Base-by-base conservation (phyloP, 1,284 basidiomycete genomes). In the Athelia psychrophila region DNA sequence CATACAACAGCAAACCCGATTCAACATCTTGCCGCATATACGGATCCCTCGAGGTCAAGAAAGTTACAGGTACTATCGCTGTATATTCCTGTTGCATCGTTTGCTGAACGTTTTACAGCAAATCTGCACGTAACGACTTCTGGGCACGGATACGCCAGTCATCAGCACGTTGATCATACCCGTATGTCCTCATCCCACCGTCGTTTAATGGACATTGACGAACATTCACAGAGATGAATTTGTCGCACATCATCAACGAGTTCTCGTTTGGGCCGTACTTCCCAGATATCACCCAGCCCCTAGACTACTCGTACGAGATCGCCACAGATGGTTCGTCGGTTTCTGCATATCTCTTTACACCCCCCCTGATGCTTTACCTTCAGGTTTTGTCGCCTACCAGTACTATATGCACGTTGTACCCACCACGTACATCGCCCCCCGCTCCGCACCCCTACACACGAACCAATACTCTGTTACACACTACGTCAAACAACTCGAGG, bases 181-280 rank as follows among this genome's bases (percentile, higher is more conserved):
- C 67, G 92, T 95, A 60, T 59, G 83, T 74, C 13, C 20, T 40
- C n/a, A 49, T 48, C 48, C 51, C 56, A 44, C 42, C 22, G 35
- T 24, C 40, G 27, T 32, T 16, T 20, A n/a, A 5, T 38, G 19
- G n/a, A 16, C 46, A 50, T 45, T 3, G 20, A 32, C 42, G 5
- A 44, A 30, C 27, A 19, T 18, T 5, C 18, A 16, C 58, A 96
- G 91, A 88, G 56, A 97, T 99, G 93, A 98, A 99, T 65, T 79
- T 98, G 30, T 93, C 93, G 1, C 96, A 99, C 71, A 87, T 98
- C 53, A 93, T 98, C 59, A 89, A 89, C 56, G 96, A 98, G 69
- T 96, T 98, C 67, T 97, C 94, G 1, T 98, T 98, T 62, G 96
- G 96, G 0, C 91, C 94, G 0, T 91, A 92, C 75, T 98, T 98